Base-by-base conservation (phyloP, 805 yeast genomes). In the Kodamaea neixiangensis region DNA sequence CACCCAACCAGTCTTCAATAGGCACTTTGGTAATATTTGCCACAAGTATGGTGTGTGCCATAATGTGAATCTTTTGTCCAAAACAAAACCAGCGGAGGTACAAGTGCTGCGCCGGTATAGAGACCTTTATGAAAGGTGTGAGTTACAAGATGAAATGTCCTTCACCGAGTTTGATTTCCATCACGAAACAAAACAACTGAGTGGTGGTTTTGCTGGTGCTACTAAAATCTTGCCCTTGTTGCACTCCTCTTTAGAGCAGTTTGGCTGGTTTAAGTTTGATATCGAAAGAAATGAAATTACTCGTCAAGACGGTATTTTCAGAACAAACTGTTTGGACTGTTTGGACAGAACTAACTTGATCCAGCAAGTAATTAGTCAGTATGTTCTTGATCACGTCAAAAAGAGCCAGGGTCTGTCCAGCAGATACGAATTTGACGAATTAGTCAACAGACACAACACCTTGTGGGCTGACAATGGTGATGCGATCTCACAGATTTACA, bases 271-370 rank as follows among this genome's bases (percentile, higher is more conserved):
- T 64, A 78, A 86, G 43, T 87, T 80, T 62, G 96, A 92, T 64
- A 73, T 81, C 1, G 68, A 69, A 9, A 74, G 72, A 3, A 72
- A 74, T 2, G 81, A 82, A 59, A 75, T 78, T 1, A 80, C 87
- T 15, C 86, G 89, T 60, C 99, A 94, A 66, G 80, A 82, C 49
- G 99, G 99, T 47, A 84, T 91, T 7, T 93, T 96, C 66, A 76
- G 99, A 58, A 88, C 96, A 7, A 94, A 94, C 65, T 94, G 99
- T 71, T 77, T 94, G 56, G 99, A 90, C 51, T 94, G 99, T 69
- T 75, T 94, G 47, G 99, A 94, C 65, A 77, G 99, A 64, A 94
- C 99, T 1, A 94, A 94, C 63, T 78, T 94, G 60, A 84, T 91
- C 37, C 92, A 87, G 62, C 93, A 93, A 70, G 87, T 89, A 21